These are phyloP conservation scores for Kodamaea sagamina DNA, from an alignment of 805 yeast species.

Conservation along the genomic window DNA sequence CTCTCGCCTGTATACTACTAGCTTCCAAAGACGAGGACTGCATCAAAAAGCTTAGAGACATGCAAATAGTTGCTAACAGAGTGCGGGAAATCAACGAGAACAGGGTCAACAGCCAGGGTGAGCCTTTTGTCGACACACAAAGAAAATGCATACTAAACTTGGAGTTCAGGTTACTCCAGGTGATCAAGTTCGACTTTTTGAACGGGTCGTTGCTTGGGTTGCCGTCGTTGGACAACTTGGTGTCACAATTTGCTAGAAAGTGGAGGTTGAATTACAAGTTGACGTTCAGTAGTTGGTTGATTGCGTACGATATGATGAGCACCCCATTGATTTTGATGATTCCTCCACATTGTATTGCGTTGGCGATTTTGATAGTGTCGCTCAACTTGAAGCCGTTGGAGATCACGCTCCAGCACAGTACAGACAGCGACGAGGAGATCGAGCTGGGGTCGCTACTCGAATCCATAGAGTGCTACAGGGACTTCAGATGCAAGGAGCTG, in stretches of 20 bases:
- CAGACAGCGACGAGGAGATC: constrained; percentile 17
- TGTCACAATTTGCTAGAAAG: constrained; percentile 60
- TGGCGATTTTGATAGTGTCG: constrained; percentile 66
- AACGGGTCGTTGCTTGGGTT: constrained; percentile 41
- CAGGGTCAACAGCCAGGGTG: constrained; percentile 27
- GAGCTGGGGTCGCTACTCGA: constrained; percentile 30
- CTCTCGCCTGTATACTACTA: constrained; percentile 65
- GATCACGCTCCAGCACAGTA: constrained; percentile 14
- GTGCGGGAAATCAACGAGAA: constrained; percentile 38
- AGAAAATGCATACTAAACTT: constrained; percentile 56
- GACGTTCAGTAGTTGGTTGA: constrained; percentile 67
- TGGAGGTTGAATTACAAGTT: constrained; percentile 47
- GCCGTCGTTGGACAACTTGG: constrained; percentile 57
- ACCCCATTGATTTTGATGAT: constrained; percentile 67
- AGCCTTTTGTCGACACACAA: constrained; percentile 48
- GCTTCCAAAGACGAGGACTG: constrained; percentile 84
- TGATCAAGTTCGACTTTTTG: constrained; percentile 79
- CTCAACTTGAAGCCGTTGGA: constrained; percentile 47
- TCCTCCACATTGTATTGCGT: constrained; percentile 76
- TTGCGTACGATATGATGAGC: constrained; percentile 70
- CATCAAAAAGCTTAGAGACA: constrained; percentile 69
- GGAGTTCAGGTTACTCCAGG: constrained; percentile 75
- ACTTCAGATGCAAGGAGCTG: constrained; percentile 44
- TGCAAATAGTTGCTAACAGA: constrained; percentile 52
- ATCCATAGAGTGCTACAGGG: constrained; percentile 33